Base-by-base conservation (phyloP, 345 rosid genomes). In the Camelina sativa region DNA sequence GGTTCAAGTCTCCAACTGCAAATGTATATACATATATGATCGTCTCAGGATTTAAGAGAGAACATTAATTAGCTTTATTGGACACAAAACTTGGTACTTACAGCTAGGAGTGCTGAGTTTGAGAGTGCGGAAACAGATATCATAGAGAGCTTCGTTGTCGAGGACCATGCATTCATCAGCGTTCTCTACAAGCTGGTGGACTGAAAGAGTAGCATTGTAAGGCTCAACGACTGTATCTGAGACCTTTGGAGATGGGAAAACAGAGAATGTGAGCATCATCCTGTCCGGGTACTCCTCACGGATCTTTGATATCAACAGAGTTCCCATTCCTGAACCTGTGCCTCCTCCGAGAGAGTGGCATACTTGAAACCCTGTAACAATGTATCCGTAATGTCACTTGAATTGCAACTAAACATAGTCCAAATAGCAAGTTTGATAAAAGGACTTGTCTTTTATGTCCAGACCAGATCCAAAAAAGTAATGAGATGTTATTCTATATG, bases 161-260 rank as follows among this genome's bases (percentile, higher is more conserved):
- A 92, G 93, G 55, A 92, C 98, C 97, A 93, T 93, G 80, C 98
- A 91, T 74, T 93, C 98, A 65, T 93, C 98, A 51, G 97, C 98
- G 62, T 93, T 93, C 78, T 93, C 98, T 0, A 93, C 98, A 74
- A 93, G 83, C 81, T 93, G 98, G 69, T 93, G 98, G 70, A 93
- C 98, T 0, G 98, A 93, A 77, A 93, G 97, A 68, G 98, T 93
- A 9, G 98, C 98, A 63, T 93, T 93, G 79, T 93, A 93, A 0
- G 98, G 98, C 81, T 93, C 98, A 65, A 93, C 98, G n/a, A 93
- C 98, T 0, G 98, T 93, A 87, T 93, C 98, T 12, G 98, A 93
- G 82, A 93, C 98, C 76, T 93, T 93, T 7, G 98, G 98, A 22
- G 98, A 93, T 41, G 98, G 98, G 78, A 93, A 93, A 17, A 71